Evolutionary conservation across 129 eudicot genomes (phyloP), one percentile per base, ranked within the genome.

Genomic region (Helianthus tuberosus): DNA sequence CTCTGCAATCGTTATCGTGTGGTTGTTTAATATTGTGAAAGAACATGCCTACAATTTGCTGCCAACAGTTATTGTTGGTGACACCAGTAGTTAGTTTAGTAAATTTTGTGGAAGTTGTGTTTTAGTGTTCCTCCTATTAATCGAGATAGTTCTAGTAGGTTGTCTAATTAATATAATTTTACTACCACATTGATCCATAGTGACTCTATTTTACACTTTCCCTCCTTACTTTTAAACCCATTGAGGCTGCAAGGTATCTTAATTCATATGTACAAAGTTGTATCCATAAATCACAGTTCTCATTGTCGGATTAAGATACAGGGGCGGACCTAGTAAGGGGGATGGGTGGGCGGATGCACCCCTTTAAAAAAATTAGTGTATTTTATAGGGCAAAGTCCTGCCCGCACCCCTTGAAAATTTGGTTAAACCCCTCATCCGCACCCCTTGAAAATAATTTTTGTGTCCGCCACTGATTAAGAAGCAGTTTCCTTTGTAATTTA

Each of bases 11-110:
- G 32, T 39, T 65, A 20, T 68, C 38, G 10, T 35, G 16, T 32
- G 75, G 15, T 32, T 69, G 75, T 52, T 69, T 52, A 13, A 52
- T 32, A 69, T n/a, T 35, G 38, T 35, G 48, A 53, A 69, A 14
- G 63, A 51, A 52, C 63, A 69, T 32, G 14, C 49, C 62, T 52
- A 69, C 63, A 52, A 52, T 63, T 51, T 69, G 62, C 49, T 69
- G 62, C 32, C 7, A 51, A 35, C 64, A 35, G 11, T 35, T 69
- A 44, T 27, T 49, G 60, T 5, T 23, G 11, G 52, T 11, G 52
- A 5, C 14, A 43, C 52, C 29, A 16, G 69, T 29, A 41, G 14
- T 11, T 16, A 15, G 25, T 64, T 16, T 8, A 41, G 69, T 64
- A 43, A 16, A n/a, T 10, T 10, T 64, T 39, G 43, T 15, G 52